A percentile compares a stretch with the other conserved stretches of the same genome.
phyloP scores from a whole-genome alignment of 495 filamentous ascomycete species.

The Penicillium cinerascens region DNA sequence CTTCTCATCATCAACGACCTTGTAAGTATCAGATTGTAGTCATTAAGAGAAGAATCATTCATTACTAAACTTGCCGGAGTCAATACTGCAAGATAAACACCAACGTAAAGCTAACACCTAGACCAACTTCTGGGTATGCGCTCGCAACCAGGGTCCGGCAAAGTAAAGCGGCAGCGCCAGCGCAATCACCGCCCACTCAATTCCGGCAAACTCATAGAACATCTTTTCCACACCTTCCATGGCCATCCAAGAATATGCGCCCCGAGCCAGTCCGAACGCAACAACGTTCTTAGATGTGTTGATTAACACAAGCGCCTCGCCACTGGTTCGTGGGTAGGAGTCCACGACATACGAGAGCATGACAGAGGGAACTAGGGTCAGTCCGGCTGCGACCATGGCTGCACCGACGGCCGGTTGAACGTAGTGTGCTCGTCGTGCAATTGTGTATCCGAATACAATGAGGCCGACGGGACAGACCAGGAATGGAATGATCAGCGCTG shows the following conservation, averaged over 20 bases:
- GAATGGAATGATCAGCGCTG: slow-evolving; percentile 30
- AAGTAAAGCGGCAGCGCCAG: slow-evolving; percentile 34
- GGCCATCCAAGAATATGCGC: slow-evolving; percentile 28
- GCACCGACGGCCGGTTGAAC: slow-evolving; percentile 23
- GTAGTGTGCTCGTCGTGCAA: slow-evolving; percentile 18
- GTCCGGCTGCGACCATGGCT: slow-evolving; percentile 23
- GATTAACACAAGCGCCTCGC: slow-evolving; percentile 32
- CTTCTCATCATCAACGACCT: not conserved
- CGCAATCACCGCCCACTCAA: slow-evolving; percentile 34
- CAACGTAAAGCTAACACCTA: not conserved
- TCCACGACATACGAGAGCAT: slow-evolving; percentile 36
- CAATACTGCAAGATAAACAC: not conserved
- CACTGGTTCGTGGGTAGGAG: slow-evolving; percentile 24
- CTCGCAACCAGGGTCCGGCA: slow-evolving; percentile 28
- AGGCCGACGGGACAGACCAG: slow-evolving; percentile 27
- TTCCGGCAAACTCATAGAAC: slow-evolving; percentile 36
- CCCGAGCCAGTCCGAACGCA: slow-evolving; percentile 34
- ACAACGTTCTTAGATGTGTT: slow-evolving; percentile 41
- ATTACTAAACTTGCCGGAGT: not conserved
- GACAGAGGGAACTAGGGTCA: slow-evolving; percentile 29
- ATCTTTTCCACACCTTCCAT: slow-evolving; percentile 33
- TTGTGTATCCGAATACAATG: slow-evolving; percentile 27
- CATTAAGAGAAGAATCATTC: not conserved
- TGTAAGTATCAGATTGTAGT: not conserved
- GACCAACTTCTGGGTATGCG: slow-evolving; percentile 18